Conservation (phyloP, 2,329 filamentous ascomycete species). For the Gaeumannomyces sp. region DNA sequence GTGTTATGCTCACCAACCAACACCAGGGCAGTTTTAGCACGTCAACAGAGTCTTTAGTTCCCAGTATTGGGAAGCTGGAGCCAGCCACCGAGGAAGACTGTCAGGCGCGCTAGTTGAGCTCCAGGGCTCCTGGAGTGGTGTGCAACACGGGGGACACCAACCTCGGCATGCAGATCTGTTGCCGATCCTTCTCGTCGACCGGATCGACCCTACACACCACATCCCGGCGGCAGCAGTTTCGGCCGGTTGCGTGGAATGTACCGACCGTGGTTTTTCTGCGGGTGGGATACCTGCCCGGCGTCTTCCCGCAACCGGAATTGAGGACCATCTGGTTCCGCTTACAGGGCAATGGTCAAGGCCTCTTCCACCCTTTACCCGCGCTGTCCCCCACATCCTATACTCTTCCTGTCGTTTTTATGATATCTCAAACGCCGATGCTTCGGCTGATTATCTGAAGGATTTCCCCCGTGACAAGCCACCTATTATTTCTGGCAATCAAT, state of each 20-base stretch:
- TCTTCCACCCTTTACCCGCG: too few relatives aligned
- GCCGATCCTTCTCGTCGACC: background rate
- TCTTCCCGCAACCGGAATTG: conserved; percentile 1
- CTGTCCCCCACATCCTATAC: background rate
- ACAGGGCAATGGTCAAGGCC: background rate
- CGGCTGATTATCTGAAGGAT: background rate
- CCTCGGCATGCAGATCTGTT: background rate
- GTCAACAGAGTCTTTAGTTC: too few relatives aligned
- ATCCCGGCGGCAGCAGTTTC: background rate
- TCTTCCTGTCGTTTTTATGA: background rate
- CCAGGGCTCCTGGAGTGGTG: background rate
- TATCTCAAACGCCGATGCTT: too few relatives aligned
- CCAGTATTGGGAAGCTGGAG: background rate
- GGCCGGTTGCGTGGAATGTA: too few relatives aligned
- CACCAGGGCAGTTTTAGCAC: background rate
- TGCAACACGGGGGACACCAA: background rate
- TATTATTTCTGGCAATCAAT: background rate
- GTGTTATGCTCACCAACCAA: background rate
- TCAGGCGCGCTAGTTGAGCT: background rate
- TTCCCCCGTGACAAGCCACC: background rate
- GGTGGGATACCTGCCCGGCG: background rate
- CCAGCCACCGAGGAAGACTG: too few relatives aligned
- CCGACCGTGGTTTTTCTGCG: background rate
- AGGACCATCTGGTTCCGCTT: conserved; percentile 1
- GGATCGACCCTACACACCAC: background rate